phyloP scores from a whole-genome alignment of 495 filamentous ascomycete species.

The Haplographium delicatum region DNA sequence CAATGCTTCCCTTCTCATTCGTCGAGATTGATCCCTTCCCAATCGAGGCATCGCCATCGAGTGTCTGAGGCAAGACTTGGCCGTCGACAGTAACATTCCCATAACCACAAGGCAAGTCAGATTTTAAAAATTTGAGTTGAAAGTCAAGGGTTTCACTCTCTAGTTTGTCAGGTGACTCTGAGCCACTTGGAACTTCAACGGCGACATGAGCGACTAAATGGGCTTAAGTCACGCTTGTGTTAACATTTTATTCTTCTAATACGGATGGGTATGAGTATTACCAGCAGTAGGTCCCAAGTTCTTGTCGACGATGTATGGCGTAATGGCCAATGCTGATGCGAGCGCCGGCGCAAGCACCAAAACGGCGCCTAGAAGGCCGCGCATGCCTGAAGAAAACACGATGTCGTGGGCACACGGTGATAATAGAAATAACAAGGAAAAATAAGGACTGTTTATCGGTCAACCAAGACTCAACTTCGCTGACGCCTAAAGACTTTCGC shows the following conservation, averaged over 20 bases:
- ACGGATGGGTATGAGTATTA: background rate
- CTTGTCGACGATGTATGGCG: background rate
- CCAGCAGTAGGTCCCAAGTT: background rate
- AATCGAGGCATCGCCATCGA: conserved; percentile 22
- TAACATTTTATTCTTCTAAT: background rate
- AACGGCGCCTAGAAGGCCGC: conserved; percentile 17
- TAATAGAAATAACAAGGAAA: background rate
- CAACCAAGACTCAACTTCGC: background rate
- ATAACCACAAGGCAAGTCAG: conserved; percentile 29
- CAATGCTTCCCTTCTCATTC: background rate
- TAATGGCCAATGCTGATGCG: background rate
- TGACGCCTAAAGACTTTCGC: background rate
- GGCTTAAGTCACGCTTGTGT: conserved; percentile 5
- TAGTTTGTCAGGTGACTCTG: conserved; percentile 11
- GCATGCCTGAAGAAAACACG: conserved; percentile 9
- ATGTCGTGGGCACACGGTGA: background rate
- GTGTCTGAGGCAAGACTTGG: conserved; percentile 27
- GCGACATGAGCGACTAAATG: conserved; percentile 13
- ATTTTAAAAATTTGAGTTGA: conserved; percentile 4
- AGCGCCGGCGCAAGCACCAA: conserved; percentile 13
- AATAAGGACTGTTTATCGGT: background rate
- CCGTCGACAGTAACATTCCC: conserved; percentile 35
- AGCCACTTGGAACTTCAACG: conserved; percentile 7
- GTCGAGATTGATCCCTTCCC: conserved; percentile 18
- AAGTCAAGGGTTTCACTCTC: background rate